phyloP scores from a whole-genome alignment of 768 basidiomycete species.

The Terana coerulea region DNA sequence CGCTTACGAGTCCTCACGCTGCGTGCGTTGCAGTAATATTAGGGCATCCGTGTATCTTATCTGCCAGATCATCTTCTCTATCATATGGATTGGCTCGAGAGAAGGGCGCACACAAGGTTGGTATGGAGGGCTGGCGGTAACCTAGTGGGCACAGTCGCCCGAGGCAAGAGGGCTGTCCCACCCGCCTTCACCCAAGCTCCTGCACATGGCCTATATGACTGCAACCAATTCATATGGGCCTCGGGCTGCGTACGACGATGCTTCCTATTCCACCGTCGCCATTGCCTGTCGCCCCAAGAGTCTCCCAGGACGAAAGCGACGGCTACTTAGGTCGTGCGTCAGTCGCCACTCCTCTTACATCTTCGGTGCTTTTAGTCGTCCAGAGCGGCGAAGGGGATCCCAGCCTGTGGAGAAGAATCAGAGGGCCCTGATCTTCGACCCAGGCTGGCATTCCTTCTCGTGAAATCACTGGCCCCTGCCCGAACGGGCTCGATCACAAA shows the following conservation, averaged over 20 bases:
- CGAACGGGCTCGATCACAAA: not conserved
- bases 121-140: not conserved
- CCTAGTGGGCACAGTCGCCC: not conserved
- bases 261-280: not conserved
- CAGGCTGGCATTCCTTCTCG: not conserved
- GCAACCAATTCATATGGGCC: not conserved
- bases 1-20: not conserved
- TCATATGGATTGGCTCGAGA: not conserved
- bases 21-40: not conserved
- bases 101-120: not conserved
- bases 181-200: not conserved
- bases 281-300: too few species aligned
- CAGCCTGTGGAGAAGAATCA: not conserved
- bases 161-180: not conserved
- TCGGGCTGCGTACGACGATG: not conserved
- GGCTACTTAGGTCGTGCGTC: not conserved
- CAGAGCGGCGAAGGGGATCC: not conserved
- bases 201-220: not conserved
- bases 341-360: not conserved
- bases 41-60: not conserved
- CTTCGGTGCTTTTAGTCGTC: not conserved
- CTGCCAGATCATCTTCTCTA: not conserved
- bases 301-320: not conserved
- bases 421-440: slow-evolving; percentile 6
- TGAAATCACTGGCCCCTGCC: not conserved